Evolutionary conservation across 108 stramenopile species (phyloP).

Genomic region (Skeletonema tropicum): DNA sequence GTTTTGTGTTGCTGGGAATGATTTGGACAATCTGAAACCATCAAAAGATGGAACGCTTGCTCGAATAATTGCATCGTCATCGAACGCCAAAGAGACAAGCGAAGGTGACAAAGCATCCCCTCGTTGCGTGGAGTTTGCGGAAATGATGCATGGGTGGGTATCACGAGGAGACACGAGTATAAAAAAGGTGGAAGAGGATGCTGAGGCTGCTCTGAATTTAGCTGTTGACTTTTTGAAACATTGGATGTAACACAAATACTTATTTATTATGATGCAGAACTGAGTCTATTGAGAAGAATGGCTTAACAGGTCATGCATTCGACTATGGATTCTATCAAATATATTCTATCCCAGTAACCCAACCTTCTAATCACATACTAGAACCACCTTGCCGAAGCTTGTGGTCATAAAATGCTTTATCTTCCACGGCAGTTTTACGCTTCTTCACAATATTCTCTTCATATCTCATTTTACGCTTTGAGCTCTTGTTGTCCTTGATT

Average conservation of each 20-base stretch:
- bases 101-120: background rate
- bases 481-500: conserved; percentile 43
- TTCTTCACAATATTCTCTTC: conserved; percentile 84
- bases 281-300: no score
- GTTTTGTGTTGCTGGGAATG: conserved; percentile 50
- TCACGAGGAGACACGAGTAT: conserved; percentile 45
- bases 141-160: conserved; percentile 55
- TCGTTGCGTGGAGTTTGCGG: conserved; percentile 40
- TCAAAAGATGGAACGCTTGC: conserved; percentile 22
- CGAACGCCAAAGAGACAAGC: background rate
- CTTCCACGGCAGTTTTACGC: conserved; percentile 79
- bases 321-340: no score
- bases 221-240: conserved; percentile 26
- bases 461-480: conserved; percentile 64
- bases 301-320: no score
- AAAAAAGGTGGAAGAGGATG: conserved; percentile 22
- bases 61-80: background rate
- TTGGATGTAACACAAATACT: conserved; percentile 17
- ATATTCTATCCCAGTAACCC: no score
- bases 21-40: conserved; percentile 43
- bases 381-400: conserved; percentile 82
- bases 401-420: conserved; percentile 75
- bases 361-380: conserved; percentile 37
- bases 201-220: conserved; percentile 29
- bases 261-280: no score